These are phyloP conservation scores for Golubevia sp. DNA, from an alignment of 1,284 basidiomycete genomes.

Conservation along the genomic window DNA sequence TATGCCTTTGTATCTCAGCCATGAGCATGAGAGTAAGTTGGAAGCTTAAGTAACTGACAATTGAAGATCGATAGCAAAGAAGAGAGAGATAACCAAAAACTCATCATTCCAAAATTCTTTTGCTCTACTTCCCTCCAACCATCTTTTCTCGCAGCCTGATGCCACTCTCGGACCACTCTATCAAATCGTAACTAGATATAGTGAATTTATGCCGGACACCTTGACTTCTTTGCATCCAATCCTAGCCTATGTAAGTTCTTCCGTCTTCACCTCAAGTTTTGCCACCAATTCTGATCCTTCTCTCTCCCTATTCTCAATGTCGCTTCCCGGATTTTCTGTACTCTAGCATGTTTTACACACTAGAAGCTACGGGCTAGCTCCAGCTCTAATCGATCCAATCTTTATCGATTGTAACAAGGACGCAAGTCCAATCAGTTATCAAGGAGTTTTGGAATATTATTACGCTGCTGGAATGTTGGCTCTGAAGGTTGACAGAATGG, in stretches of 20 bases:
- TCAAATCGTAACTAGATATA: slow-evolving; percentile 14
- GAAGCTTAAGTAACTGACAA: slow-evolving; percentile 8
- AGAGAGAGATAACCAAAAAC: slow-evolving; percentile 6
- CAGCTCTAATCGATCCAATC: slow-evolving; percentile 24
- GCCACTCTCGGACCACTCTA: slow-evolving; percentile 14
- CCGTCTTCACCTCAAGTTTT: too few species aligned
- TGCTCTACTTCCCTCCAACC: slow-evolving; percentile 8
- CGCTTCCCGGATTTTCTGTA: neutral
- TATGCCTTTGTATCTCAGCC: too few species aligned
- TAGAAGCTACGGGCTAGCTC: slow-evolving; percentile 24
- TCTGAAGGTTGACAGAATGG: slow-evolving; percentile 19
- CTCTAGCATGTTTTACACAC: slow-evolving; percentile 24
- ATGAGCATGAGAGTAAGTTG: too few species aligned
- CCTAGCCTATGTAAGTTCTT: slow-evolving; percentile 22
- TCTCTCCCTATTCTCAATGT: neutral
- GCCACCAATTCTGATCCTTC: too few species aligned
- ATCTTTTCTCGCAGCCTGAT: slow-evolving; percentile 15
- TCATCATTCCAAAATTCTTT: slow-evolving; percentile 15
- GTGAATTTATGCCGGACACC: slow-evolving; percentile 9
- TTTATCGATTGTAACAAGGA: slow-evolving; percentile 24
- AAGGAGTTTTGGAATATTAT: slow-evolving; percentile 43
- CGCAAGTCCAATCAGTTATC: slow-evolving; percentile 3
- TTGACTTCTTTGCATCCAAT: slow-evolving; percentile 31
- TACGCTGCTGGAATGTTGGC: slow-evolving; percentile 42
- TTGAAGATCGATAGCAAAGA: slow-evolving; percentile 14